phyloP scores from a whole-genome alignment of 345 rosid species.

The Eucalyptus albens region DNA sequence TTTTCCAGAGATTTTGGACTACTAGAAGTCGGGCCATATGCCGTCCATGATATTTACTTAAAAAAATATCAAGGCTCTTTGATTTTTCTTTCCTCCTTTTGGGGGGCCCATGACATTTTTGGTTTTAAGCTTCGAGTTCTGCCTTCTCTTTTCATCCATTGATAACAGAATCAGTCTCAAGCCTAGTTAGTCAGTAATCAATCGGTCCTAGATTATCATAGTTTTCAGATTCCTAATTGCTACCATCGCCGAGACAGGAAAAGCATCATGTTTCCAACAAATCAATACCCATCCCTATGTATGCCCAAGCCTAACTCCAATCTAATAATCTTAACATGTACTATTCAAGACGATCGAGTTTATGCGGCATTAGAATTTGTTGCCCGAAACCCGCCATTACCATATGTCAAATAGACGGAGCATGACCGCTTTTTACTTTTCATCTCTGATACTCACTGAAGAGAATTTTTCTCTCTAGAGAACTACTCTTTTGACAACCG shows the following conservation, averaged over 20 bases:
- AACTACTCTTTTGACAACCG: background rate
- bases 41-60: background rate
- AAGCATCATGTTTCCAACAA: background rate
- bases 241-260: background rate
- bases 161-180: background rate
- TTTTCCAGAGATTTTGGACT: background rate
- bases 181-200: background rate
- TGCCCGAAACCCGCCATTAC: background rate
- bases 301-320: background rate
- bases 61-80: background rate
- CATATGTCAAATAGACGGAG: background rate
- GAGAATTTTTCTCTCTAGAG: background rate
- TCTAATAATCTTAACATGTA: background rate
- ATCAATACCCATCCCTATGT: background rate
- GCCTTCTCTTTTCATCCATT: background rate
- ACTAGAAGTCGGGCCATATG: background rate
- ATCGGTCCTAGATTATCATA: background rate
- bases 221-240: background rate
- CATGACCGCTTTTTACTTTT: background rate
- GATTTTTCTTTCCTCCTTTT: background rate
- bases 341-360: background rate
- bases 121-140: background rate
- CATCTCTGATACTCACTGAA: background rate
- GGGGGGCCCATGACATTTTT: background rate
- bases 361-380: background rate